These are phyloP conservation scores for Globisporangium recalcitrans DNA, from an alignment of 352 stramenopile species.

Conservation along the genomic window DNA sequence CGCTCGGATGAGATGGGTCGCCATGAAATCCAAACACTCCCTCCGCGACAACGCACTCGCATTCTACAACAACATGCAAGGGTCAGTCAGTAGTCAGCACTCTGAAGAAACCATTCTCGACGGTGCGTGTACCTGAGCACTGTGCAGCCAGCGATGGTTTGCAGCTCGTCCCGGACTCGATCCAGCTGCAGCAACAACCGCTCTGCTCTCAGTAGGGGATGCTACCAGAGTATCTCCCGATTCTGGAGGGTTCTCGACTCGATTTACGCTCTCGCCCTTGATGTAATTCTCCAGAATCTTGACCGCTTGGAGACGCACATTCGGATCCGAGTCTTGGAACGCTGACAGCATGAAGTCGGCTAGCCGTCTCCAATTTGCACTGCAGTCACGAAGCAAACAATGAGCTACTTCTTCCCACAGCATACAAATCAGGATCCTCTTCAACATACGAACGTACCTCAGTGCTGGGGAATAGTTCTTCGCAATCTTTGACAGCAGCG, in stretches of 20 bases:
- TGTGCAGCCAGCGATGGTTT: constrained; percentile 19
- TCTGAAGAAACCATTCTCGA: neutral
- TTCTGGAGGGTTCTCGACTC: constrained; percentile 2
- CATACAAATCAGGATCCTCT: neutral
- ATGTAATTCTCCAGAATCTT: constrained; percentile 89
- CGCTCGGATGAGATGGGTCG: constrained; percentile 69
- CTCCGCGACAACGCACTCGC: constrained; percentile 25
- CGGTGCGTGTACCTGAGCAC: constrained; percentile 8
- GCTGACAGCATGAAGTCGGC: constrained; percentile 74
- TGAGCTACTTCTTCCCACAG: neutral
- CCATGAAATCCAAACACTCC: constrained; percentile 72
- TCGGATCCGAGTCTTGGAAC: constrained; percentile 82
- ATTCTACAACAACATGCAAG: neutral
- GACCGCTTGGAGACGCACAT: constrained; percentile 80
- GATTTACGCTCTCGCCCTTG: constrained; percentile 45
- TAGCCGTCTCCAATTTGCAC: constrained; percentile 56
- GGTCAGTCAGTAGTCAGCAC: neutral
- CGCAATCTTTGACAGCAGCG: constrained; percentile 73
- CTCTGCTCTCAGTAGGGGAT: constrained; percentile 1
- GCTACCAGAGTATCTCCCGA: neutral
- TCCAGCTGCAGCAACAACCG: neutral
- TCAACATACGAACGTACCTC: constrained; percentile 18
- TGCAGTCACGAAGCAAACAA: neutral
- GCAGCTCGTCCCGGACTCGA: constrained; percentile 3
- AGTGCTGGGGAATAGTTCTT: constrained; percentile 80